Conservation (phyloP, 148 eudicot species). For the Arbutus unedo region DNA sequence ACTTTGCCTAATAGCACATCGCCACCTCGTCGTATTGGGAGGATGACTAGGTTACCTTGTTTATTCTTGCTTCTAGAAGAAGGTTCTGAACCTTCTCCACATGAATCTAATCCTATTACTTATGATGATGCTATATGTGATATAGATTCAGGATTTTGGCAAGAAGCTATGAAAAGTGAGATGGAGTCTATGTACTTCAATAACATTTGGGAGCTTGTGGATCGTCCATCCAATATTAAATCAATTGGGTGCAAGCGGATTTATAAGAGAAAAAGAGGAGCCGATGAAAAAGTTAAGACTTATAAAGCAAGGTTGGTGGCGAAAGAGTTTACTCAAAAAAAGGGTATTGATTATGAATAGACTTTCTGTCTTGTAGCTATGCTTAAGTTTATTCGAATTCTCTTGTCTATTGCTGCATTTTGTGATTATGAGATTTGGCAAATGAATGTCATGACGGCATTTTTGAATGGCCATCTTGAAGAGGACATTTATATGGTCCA, state of each 20-base stretch:
- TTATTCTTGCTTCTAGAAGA: no score
- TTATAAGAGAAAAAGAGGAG: not conserved
- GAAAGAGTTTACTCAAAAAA: not conserved
- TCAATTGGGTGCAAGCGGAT: not conserved
- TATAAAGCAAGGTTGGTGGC: not conserved
- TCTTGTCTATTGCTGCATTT: not conserved
- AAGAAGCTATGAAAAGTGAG: no score
- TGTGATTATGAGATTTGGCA: not conserved
- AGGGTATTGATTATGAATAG: not conserved
- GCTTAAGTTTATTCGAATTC: slow-evolving; percentile 1
- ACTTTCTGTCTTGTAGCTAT: not conserved
- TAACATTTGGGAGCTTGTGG: not conserved
- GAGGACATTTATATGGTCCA: not conserved
- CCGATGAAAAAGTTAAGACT: not conserved
- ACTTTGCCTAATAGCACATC: not conserved
- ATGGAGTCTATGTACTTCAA: no score
- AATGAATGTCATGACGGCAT: no score
- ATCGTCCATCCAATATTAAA: not conserved
- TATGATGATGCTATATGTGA: no score
- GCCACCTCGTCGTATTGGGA: not conserved
- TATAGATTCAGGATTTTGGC: no score
- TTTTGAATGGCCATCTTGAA: not conserved
- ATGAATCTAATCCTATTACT: no score
- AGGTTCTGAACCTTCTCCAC: no score
- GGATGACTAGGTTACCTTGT: no score